Conservation (phyloP, 164 flowering plant genomes). For the Dillenia suffruticosa region DNA sequence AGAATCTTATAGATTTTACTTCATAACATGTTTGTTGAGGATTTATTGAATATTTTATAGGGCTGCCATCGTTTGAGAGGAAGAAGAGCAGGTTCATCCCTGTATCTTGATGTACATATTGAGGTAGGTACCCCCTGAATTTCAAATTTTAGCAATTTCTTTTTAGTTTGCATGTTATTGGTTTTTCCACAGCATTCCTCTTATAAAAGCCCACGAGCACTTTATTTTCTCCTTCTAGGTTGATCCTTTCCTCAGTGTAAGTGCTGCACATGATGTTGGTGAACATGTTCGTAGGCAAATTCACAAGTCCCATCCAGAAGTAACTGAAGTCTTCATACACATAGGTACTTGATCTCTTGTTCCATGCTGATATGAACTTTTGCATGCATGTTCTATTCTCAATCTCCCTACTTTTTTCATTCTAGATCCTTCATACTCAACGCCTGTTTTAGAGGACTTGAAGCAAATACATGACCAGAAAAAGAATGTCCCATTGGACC, state of each 20-base stretch:
- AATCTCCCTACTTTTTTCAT: conserved; percentile 1
- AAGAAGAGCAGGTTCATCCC: conserved; percentile 88
- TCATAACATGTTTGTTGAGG: not conserved
- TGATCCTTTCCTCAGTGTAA: conserved; percentile 88
- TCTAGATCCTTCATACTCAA: conserved; percentile 59
- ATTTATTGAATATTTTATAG: conserved; percentile 23
- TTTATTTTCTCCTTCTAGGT: conserved; percentile 49
- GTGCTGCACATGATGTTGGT: conserved; percentile 86
- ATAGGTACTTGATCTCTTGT: conserved; percentile 48
- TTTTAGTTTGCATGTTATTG: too few species aligned
- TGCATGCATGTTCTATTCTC: not conserved
- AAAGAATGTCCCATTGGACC: conserved; percentile 12
- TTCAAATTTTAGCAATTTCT: not conserved
- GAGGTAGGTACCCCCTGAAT: conserved; percentile 39
- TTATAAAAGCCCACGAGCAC: too few species aligned
- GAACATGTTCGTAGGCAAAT: conserved; percentile 73
- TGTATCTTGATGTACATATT: conserved; percentile 90
- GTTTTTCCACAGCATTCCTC: too few species aligned
- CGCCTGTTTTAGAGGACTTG: conserved; percentile 8
- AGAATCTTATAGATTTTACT: not conserved
- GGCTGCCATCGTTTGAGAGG: conserved; percentile 89
- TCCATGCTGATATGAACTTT: not conserved
- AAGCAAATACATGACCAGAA: conserved; percentile 12
- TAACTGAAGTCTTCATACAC: conserved; percentile 92
- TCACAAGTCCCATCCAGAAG: conserved; percentile 61